A percentile compares a stretch with the other conserved stretches of the same genome.
These are phyloP conservation scores for Raphanus hybrid DNA, from an alignment of 441 rosid genomes.

Conservation along the genomic window DNA sequence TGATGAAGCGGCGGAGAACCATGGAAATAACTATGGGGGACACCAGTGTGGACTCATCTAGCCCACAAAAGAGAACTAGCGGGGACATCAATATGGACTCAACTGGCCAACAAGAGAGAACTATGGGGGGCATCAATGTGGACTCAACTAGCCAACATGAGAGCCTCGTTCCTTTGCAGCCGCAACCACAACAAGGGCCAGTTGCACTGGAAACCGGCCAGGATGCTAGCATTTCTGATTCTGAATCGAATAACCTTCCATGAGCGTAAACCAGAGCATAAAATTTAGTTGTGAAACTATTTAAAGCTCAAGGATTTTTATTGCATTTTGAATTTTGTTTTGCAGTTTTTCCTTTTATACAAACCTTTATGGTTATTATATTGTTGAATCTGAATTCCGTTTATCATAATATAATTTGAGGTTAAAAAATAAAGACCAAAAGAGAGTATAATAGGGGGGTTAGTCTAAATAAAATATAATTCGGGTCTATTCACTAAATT, in stretches of 20 bases:
- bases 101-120: not conserved
- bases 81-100: not conserved
- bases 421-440: not conserved
- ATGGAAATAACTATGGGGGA: not conserved
- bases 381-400: slow-evolving; percentile 3
- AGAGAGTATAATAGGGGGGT: not conserved
- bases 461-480: not conserved
- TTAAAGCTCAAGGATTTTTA: not conserved
- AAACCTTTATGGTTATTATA: not conserved
- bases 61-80: not conserved
- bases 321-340: not conserved
- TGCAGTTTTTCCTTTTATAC: not conserved
- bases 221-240: not conserved
- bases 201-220: not conserved
- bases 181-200: slow-evolving; percentile 15
- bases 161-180: not conserved
- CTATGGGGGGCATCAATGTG: slow-evolving; percentile 2
- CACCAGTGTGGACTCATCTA: not conserved
- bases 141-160: not conserved
- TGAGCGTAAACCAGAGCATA: not conserved
- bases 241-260: not conserved
- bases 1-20: not conserved
- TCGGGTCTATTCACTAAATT: not conserved
- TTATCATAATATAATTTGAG: not conserved
- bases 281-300: not conserved